Evolutionary conservation across 768 basidiomycete genomes (phyloP), one percentile per base, ranked within the genome.

Genomic region (Phlebiopsis gigantea): DNA sequence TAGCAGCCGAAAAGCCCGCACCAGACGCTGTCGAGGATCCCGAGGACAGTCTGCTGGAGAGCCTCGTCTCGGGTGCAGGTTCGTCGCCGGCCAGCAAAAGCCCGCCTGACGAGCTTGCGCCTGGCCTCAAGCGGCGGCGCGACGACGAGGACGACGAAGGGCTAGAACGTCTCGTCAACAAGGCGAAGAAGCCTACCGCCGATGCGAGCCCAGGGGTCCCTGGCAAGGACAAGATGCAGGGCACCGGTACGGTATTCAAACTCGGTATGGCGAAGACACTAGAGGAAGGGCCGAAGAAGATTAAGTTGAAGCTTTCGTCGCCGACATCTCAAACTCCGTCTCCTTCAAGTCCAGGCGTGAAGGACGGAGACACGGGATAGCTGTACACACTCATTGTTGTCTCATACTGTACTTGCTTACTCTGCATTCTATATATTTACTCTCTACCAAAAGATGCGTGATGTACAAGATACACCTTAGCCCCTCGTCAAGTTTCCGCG

Each of bases 361-460:
- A 89, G 71, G 86, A 89, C 63, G 87, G 84, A 53, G 88, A 90
- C 67, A 87, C 80, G 43, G 88, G 88, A 60, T 90, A 66, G 34
- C 47, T n/a, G 14, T 39, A 24, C 28, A 48, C 47, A 29, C 47
- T 48, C 47, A 21, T 48, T 30, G 8, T 29, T 30, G 28, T 30
- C 17, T 29, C 47, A n/a, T 48, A 29, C 29, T 48, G 47, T 48
- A 48, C 47, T 29, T 24, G 8, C 45, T 24, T 29, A 39, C 34
- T 48, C 26, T 48, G 26, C 29, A 29, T 48, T 21, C n/a, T 30
- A 48, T 19, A 9, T 46, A 48, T n/a, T 21, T 48, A 39, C 25
- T 26, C 29, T 48, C 26, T 28, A 48, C 30, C 47, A 48, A 30
- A 4, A 48, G n/a, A n/a, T n/a, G n/a, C n/a, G n/a, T n/a, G n/a